A percentile compares a stretch with the other conserved stretches of the same genome.
These are phyloP conservation scores for Glomus cerebriforme DNA, from an alignment of 192 early-diverging fungal species.

Conservation along the genomic window DNA sequence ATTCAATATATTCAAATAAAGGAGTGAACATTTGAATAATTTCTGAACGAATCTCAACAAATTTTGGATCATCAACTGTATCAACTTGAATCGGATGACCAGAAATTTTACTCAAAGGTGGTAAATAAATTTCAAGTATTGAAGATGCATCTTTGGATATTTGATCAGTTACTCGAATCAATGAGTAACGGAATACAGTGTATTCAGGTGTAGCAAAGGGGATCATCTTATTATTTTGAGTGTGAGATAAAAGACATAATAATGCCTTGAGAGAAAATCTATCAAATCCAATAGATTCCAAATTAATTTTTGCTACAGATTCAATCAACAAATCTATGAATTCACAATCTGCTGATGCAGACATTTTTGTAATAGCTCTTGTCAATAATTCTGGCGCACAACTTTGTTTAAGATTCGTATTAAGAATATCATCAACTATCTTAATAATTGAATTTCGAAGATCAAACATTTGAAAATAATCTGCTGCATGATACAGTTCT, in stretches of 20 bases:
- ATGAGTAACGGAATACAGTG: neutral
- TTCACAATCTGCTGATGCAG: too few species aligned
- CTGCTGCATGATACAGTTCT: neutral
- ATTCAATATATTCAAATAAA: neutral
- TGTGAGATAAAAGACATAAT: neutral
- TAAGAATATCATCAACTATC: neutral
- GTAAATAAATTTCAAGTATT: neutral
- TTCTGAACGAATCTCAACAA: neutral
- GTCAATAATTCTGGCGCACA: neutral
- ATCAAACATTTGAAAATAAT: constrained; percentile 13
- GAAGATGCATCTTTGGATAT: neutral
- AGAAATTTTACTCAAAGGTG: neutral
- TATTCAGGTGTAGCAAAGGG: constrained; percentile 19
- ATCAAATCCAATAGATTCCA: too few species aligned
- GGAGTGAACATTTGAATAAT: neutral
- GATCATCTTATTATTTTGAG: neutral
- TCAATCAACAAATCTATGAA: too few species aligned
- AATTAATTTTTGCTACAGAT: too few species aligned
- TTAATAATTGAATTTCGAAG: neutral
- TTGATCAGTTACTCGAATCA: neutral
- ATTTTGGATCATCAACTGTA: neutral
- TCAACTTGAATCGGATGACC: neutral
- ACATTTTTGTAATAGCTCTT: neutral
- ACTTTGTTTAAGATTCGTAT: neutral
- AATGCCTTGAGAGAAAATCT: neutral